Evolutionary conservation across 306 rosid genomes (phyloP).

Genomic region (Rosa persica): DNA sequence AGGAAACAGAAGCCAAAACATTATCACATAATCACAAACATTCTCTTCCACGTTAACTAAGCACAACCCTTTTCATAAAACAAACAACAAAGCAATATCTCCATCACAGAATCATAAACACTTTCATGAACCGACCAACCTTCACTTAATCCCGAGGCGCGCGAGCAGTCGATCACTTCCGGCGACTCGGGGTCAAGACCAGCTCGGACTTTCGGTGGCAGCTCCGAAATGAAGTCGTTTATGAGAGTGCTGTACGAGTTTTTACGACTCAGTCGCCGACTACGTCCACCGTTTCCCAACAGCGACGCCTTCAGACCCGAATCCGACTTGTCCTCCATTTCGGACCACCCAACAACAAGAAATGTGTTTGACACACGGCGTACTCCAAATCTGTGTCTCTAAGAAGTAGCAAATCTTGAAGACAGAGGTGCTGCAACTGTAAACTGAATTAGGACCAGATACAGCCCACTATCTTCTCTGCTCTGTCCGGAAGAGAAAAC

Average conservation of each 20-base stretch:
- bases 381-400: neutral
- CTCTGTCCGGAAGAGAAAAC: neutral
- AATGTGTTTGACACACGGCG: neutral
- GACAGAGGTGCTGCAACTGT: neutral
- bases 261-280: slow-evolving; percentile 30
- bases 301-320: slow-evolving; percentile 27
- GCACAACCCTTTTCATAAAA: neutral
- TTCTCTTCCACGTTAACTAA: neutral
- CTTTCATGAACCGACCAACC: slow-evolving; percentile 17
- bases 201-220: slow-evolving; percentile 37
- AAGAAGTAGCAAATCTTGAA: neutral
- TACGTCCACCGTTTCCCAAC: slow-evolving; percentile 18
- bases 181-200: slow-evolving; percentile 34
- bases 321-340: slow-evolving; percentile 34
- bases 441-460: slow-evolving; percentile 5
- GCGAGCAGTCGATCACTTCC: slow-evolving; percentile 29
- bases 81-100: too few species aligned
- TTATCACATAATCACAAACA: neutral
- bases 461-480: neutral
- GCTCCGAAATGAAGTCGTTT: slow-evolving; percentile 39
- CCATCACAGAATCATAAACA: too few species aligned
- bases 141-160: slow-evolving; percentile 25
- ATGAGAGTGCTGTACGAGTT: slow-evolving; percentile 45
- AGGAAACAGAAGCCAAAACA: too few species aligned
- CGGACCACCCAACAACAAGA: too few species aligned